Percentiles rank a stretch among this genome's conserved stretches.
Conservation (phyloP, 768 basidiomycete species). For the Termitomyces sp. region DNA sequence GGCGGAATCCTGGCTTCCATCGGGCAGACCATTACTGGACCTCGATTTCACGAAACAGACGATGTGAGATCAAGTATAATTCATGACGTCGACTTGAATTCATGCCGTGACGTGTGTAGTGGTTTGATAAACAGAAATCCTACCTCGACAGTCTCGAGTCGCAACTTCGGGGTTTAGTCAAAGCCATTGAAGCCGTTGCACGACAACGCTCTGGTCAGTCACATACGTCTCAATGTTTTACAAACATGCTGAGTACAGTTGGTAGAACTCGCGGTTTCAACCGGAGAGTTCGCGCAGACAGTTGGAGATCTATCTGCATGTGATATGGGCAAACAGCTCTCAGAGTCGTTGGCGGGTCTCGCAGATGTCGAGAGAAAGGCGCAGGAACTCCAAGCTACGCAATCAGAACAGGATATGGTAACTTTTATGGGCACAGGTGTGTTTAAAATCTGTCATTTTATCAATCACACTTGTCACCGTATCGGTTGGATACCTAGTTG, state of each 20-base stretch:
- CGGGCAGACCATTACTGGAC: slow-evolving; percentile 72
- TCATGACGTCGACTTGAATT: not conserved
- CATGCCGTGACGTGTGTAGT: slow-evolving; percentile 36
- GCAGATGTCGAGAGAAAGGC: slow-evolving; percentile 71
- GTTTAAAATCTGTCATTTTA: not conserved
- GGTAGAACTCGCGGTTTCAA: slow-evolving; percentile 64
- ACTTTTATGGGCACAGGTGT: slow-evolving; percentile 75
- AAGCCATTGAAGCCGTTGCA: slow-evolving; percentile 80
- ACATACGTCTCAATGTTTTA: not conserved
- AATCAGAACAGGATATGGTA: slow-evolving; percentile 78
- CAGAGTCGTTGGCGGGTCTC: slow-evolving; percentile 62
- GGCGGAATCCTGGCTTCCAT: slow-evolving; percentile 83
- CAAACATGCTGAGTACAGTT: not conserved
- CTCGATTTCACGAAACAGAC: slow-evolving; percentile 84
- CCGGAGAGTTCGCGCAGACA: slow-evolving; percentile 77
- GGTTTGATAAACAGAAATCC: slow-evolving; percentile 85
- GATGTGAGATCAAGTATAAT: slow-evolving; percentile 45
- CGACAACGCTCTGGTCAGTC: slow-evolving; percentile 68
- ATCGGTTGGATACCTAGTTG: slow-evolving; percentile 39
- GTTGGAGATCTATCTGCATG: slow-evolving; percentile 67
- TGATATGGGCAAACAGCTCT: slow-evolving; percentile 71
- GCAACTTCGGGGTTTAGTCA: slow-evolving; percentile 81
- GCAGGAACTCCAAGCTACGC: slow-evolving; percentile 67
- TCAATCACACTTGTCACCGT: not conserved
- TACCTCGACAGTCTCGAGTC: slow-evolving; percentile 89